These are phyloP conservation scores for Phytopythium delawarense DNA, from an alignment of 352 stramenopile genomes.

Conservation along the genomic window DNA sequence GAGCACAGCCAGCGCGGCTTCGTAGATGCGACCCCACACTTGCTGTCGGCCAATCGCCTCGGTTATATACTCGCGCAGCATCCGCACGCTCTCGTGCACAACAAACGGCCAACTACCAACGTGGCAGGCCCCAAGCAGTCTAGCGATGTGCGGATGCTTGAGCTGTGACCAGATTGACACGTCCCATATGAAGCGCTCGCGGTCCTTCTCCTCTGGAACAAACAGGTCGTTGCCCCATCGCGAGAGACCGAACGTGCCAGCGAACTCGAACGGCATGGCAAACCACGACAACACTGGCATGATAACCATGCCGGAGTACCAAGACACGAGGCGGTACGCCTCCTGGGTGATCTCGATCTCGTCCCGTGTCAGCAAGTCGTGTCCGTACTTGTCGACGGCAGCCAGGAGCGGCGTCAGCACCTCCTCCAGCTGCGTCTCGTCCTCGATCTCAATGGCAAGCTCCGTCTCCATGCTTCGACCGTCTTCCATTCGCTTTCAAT, in stretches of 20 bases:
- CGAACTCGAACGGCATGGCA: conserved; percentile 3
- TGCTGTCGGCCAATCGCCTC: neutral
- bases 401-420: neutral
- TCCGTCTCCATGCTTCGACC: neutral
- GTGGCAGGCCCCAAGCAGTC: conserved; percentile 22
- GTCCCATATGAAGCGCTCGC: neutral
- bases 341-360: neutral
- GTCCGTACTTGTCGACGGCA: conserved; percentile 1
- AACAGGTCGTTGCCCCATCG: conserved; percentile 6
- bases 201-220: neutral
- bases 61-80: neutral
- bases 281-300: neutral
- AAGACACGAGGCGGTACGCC: neutral
- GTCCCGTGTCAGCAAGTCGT: neutral
- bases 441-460: neutral
- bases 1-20: conserved; percentile 21
- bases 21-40: conserved; percentile 18
- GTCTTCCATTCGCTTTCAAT: neutral
- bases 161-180: conserved; percentile 17
- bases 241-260: neutral
- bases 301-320: neutral
- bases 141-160: conserved; percentile 24
- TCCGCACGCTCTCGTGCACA: conserved; percentile 14
- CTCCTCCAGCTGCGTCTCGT: neutral
- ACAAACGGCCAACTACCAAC: conserved; percentile 24